Conservation (phyloP, 228 moss, liverwort and hornwort species). For the Sphagnum magellanicum region DNA sequence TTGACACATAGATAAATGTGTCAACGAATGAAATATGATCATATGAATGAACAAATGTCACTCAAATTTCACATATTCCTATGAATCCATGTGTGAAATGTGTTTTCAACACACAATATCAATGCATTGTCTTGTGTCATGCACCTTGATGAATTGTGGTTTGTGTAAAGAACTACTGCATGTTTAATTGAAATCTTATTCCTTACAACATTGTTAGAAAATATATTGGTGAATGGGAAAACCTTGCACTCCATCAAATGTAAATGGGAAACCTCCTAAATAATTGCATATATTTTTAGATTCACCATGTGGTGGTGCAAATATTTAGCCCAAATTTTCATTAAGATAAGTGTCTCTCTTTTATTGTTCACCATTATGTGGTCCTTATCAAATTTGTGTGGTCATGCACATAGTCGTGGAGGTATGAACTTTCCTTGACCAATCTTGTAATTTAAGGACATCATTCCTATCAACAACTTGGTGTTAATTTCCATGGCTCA, state of each 20-base stretch:
- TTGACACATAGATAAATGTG: too few relatives aligned
- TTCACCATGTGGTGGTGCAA: constrained; percentile 9
- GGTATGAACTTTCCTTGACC: constrained; percentile 1
- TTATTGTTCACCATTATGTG: constrained; percentile 5
- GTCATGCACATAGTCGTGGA: neutral
- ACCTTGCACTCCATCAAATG: neutral
- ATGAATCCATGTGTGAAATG: too few relatives aligned
- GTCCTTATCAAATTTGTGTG: constrained; percentile 2
- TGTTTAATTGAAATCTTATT: neutral
- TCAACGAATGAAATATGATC: too few relatives aligned
- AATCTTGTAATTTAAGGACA: constrained; percentile 2
- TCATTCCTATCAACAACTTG: constrained; percentile 1
- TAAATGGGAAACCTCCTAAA: constrained; percentile 8
- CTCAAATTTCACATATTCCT: too few relatives aligned
- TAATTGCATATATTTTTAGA: constrained; percentile 3
- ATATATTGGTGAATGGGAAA: neutral
- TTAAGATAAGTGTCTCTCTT: constrained; percentile 2
- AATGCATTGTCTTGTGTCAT: too few relatives aligned
- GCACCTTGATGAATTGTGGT: neutral
- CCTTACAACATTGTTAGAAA: neutral
- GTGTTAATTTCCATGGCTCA: constrained; percentile 10
- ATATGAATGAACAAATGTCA: too few relatives aligned
- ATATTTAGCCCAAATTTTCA: constrained; percentile 8
- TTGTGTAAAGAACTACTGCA: neutral
- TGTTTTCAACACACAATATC: too few relatives aligned